Evolutionary conservation across 352 stramenopile species (phyloP), one percentile per base, ranked within the genome.

Genomic region (Blastocystis sp.): DNA sequence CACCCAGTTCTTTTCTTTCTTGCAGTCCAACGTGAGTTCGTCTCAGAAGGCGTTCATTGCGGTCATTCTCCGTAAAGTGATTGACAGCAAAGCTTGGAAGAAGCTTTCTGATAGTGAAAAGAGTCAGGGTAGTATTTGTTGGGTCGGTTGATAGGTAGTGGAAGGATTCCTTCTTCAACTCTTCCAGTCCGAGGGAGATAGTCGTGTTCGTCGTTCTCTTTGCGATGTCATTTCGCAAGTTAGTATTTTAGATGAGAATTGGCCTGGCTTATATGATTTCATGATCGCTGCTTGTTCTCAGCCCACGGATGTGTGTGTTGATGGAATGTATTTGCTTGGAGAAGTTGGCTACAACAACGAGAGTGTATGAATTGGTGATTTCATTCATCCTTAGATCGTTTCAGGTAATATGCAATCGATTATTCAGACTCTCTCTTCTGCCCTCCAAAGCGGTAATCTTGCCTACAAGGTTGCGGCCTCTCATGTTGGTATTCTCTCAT

Each of bases 1-100:
- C n/a, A 59, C 37, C 1, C 66, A 78, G 66, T 78, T 78, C 66
- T 78, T 78, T 35, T 58, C 42, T 5, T 16, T 78, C 0, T 27
- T 78, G 21, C 49, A 39, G 3, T 78, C 66, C 5, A 78, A 57
- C 66, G 27, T 59, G 37, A 35, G 16, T 21, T 27, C 66, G 6
- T 78, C 66, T 29, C 39, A 43, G 66, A 78, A 78, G 43, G 37
- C 66, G 4, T 78, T 78, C 43, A 46, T 78, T 35, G 66, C 43
- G 16, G 66, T 78, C 32, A 78, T 78, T 78, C 66, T 78, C 43
- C 66, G 66, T 51, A 78, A 78, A 21, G 66, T 78, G 1, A 59
- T 78, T 35, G 49, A 39, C 19, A 29, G 21, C 12, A 54, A 58
- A 51, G 66, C 66, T 7, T 78, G 66, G 66, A 35, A 59, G 39